Base-by-base conservation (phyloP, 805 yeast genomes). In the Kuraishia hungarica region DNA sequence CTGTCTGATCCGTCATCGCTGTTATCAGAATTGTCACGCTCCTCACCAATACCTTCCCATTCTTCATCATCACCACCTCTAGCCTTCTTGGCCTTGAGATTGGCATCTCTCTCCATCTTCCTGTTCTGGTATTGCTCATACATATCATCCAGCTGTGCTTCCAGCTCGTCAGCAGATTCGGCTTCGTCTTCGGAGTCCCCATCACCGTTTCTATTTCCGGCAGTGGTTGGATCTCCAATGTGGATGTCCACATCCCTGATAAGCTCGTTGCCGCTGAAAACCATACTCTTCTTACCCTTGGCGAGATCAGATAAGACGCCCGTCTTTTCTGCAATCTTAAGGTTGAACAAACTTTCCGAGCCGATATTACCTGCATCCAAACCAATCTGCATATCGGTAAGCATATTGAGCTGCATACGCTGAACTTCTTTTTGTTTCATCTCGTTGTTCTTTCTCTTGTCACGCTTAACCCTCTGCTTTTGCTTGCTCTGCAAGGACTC, bases 361-460 rank as follows among this genome's bases (percentile, higher is more conserved):
- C 94, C 97, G 57, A 82, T 76, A 54, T 80, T 80, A 19, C 89
- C 93, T 19, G 97, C 97, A 67, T 94, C 99, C 54, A 89, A 77
- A 79, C 98, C 97, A 59, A 94, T 84, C 65, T 91, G 96, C 74
- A 80, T 82, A 65, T 96, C 97, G 5, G 97, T 89, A 56, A 88
- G 75, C 97, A 94, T 92, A 69, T 89, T 89, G 93, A 94, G 86
- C 73, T 94, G 97, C 88, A 90, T 86, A 74, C 98, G 82, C 52
- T 80, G 77, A 51, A 93, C 81, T 67, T 93, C 97, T 69, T 87
- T 89, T 68, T 90, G 97, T 65, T 89, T 90, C 59, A 70, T 60
- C 71, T 92, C 97, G 67, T 94, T 91, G 54, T 81, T 80, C 62
- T 78, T 83, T 69, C 97, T 85, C 70, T 85, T 89, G 61, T 87